These are phyloP conservation scores for Didymella glomerata DNA, from an alignment of 2,329 filamentous ascomycete species.

Conservation along the genomic window DNA sequence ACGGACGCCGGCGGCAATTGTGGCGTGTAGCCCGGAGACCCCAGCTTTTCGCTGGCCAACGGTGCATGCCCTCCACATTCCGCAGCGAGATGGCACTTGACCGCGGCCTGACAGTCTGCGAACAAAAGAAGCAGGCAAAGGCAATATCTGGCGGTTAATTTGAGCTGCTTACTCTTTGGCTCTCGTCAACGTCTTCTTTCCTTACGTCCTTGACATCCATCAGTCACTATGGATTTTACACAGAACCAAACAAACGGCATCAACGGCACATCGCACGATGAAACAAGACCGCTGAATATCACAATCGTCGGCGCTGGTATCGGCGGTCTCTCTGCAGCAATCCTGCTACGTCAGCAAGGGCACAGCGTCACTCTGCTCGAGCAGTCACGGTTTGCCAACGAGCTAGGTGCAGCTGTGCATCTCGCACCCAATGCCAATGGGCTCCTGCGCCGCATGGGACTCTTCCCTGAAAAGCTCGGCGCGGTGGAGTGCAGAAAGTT, in stretches of 20 bases:
- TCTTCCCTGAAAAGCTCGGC: conserved; percentile 53
- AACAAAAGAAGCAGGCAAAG: neutral
- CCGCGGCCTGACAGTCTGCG: neutral
- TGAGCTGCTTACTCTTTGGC: neutral
- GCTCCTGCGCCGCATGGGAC: conserved; percentile 59
- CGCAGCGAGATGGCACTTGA: neutral
- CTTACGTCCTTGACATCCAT: neutral
- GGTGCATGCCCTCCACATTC: conserved; percentile 14
- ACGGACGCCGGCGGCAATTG: conserved; percentile 7
- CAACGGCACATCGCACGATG: conserved; percentile 7
- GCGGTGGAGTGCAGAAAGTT: conserved; percentile 42
- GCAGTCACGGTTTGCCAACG: conserved; percentile 63
- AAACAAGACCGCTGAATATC: conserved; percentile 49
- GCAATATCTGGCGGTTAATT: neutral
- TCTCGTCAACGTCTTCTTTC: neutral
- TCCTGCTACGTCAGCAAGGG: conserved; percentile 59
- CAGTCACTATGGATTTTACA: conserved; percentile 30
- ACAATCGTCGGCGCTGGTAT: conserved; percentile 58
- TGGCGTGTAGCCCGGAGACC: neutral
- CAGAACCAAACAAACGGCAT: conserved; percentile 14
- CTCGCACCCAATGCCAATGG: conserved; percentile 69
- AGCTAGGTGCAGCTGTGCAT: conserved; percentile 69
- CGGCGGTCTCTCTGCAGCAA: conserved; percentile 62
- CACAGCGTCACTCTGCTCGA: conserved; percentile 42
- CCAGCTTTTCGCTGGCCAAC: conserved; percentile 3